Base-by-base conservation (phyloP, 192 early-diverging fungal species). In the Haplosporangium gracile region DNA sequence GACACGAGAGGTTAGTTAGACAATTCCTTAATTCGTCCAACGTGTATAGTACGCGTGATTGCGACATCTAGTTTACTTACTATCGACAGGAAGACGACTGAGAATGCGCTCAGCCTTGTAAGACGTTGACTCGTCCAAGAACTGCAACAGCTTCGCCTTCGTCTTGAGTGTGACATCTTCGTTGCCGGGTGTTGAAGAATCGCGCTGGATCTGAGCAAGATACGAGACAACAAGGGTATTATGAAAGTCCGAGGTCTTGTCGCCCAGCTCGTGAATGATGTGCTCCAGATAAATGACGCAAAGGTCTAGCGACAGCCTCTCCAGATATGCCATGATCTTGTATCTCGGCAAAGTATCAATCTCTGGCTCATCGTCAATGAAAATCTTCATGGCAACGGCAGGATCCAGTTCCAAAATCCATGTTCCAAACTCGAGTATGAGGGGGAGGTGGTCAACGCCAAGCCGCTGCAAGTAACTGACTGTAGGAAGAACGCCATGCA, bases 161-260 rank as follows among this genome's bases (percentile, higher is more conserved):
- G 83, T 85, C 13, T 77, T 85, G 5, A 82, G 42, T 22, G 82
- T 70, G 16, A 43, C 36, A 5, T 81, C 82, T 49, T 85, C 76
- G 22, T 81, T 72, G 0, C 68, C 87, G 20, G 78, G 22, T 29
- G 32, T 5, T 10, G 78, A 70, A n/a, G 71, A 53, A 76, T 85
- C 74, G 68, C 88, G 81, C 79, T 92, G 84, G 53, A 96, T 81
- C 51, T 93, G 89, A n/a, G 94, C 90, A 13, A 98, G 89, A 82
- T 98, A 98, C 6, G 93, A 93, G 5, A 95, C 88, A n/a, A 96
- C 88, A 71, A 99, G 92, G 36, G 92, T 91, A 82, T 97, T 96
- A 82, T 97, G 96, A 68, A 95, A 93, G 15, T 92, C 93, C 4
- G 95, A 90, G 10, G 92, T 90, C 75, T 91, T 74, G 75, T 97